Percentiles rank a stretch among this genome's conserved stretches.
These are phyloP conservation scores for Onygena corvina DNA, from an alignment of 2,329 filamentous ascomycete species.

Conservation along the genomic window DNA sequence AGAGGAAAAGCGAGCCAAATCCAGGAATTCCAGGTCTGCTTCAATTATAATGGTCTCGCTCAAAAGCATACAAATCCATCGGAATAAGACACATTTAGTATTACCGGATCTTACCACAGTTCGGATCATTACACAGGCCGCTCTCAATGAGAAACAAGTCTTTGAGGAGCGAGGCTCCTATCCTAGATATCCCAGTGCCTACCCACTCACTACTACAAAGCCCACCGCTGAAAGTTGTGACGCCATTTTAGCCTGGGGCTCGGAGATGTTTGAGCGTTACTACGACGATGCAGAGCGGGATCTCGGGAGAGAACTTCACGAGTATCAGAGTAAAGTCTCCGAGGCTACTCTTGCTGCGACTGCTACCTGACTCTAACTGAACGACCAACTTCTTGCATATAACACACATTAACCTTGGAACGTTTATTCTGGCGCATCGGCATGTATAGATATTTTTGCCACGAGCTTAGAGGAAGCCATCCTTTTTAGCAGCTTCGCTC, in stretches of 20 bases:
- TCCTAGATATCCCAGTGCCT: neutral
- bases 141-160: conserved; percentile 21
- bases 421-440: neutral
- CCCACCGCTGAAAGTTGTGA: conserved; percentile 13
- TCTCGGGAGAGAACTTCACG: conserved; percentile 27
- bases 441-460: neutral
- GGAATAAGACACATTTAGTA: conserved; percentile 22
- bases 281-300: conserved; percentile 21
- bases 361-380: neutral
- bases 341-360: neutral
- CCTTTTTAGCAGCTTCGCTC: too few relatives aligned
- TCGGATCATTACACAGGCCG: conserved; percentile 28
- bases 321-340: conserved; percentile 15
- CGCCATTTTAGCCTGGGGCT: conserved; percentile 26
- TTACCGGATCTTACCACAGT: conserved; percentile 27
- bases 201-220: conserved; percentile 3
- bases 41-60: neutral
- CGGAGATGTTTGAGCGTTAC: conserved; percentile 22
- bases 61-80: conserved; percentile 16
- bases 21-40: conserved; percentile 1
- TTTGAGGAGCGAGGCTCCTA: neutral
- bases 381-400: neutral
- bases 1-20: conserved; percentile 13
- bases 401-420: neutral
- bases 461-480: too few relatives aligned